Evolutionary conservation across 2,329 filamentous ascomycete genomes (phyloP), one percentile per base, ranked within the genome.

Genomic region (Xylariaceae sp.): DNA sequence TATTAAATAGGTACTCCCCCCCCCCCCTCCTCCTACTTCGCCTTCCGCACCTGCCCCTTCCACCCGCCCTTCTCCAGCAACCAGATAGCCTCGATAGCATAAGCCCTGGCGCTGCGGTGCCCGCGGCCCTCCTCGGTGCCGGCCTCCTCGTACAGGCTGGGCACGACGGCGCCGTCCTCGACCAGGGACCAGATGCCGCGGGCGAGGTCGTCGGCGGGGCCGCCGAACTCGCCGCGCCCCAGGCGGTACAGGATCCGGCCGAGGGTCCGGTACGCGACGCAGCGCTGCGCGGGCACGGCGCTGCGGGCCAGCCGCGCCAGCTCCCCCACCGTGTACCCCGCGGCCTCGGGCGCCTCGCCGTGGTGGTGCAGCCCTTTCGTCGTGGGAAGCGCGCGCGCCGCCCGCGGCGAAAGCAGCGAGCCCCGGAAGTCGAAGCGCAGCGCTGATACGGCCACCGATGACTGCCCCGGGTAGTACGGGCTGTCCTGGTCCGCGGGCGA

Each of bases 281-380:
- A 97, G 10, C 93, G 79, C 77, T 99, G 95, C 0, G 90, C 88
- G 0, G 95, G 85, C 19, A 96, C 91, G 0, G 87, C 86, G 52
- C 90, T 96, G 32, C 93, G 83, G 3, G 91, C 87, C 1, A 97
- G 81, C 29, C 89, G 85, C 1, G 91, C 88, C 1, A 99, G 80
- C 73, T 99, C 95, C 0, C 87, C 85, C 26, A 99, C 84, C 0
- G 95, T 98, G 74, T 99, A 99, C 0, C 95, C 95, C 0, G 95
- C 95, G 1, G 93, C 91, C 73, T 96, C 91, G 16, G 95, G 95
- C 1, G 93, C 93, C 56, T 93, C 86, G 60, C 89, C 92, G 72
- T 99, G 95, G 73, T 99, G 93, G 73, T 99, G 95, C 14, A 99
- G 81, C 0, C 95, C 95, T 57, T 88, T 84, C 12, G 86, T 87